Evolutionary conservation across 2,329 filamentous ascomycete species (phyloP).

Genomic region (Dactylellina sp.): DNA sequence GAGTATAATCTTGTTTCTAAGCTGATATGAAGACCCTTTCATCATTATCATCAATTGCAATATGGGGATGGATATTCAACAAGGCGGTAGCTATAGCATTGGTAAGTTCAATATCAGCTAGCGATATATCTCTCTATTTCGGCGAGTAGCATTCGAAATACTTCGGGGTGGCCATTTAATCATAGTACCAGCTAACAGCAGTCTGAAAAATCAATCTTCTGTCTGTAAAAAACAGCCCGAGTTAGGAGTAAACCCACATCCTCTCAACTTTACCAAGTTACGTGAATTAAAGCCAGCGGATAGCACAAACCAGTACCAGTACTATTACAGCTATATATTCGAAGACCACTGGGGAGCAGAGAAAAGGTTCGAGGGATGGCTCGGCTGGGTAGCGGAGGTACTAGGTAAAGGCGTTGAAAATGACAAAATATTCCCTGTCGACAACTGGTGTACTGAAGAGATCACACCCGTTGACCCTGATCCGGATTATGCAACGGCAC

Average conservation of each 20-base stretch:
- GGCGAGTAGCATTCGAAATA: no score
- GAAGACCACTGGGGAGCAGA: conserved; percentile 42
- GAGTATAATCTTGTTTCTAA: no score
- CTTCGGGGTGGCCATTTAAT: no score
- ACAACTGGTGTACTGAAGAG: background rate
- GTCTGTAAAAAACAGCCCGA: no score
- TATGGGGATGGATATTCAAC: background rate
- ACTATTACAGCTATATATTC: conserved; percentile 23
- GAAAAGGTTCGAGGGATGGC: conserved; percentile 7
- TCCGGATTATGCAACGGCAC: background rate
- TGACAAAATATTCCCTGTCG: background rate
- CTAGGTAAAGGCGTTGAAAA: background rate
- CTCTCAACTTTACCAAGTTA: background rate
- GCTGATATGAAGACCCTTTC: background rate
- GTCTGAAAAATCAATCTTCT: no score
- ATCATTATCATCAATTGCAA: background rate
- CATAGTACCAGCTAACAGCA: no score
- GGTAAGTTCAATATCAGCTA: background rate
- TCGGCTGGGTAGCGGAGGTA: background rate
- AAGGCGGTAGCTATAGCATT: background rate
- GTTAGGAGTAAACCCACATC: no score
- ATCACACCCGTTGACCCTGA: conserved; percentile 29
- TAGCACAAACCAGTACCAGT: conserved; percentile 25
- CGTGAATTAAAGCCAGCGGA: background rate
- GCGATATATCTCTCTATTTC: background rate